Evolutionary conservation across 768 basidiomycete species (phyloP), one percentile per base, ranked within the genome.

Genomic region (Russula sp.): DNA sequence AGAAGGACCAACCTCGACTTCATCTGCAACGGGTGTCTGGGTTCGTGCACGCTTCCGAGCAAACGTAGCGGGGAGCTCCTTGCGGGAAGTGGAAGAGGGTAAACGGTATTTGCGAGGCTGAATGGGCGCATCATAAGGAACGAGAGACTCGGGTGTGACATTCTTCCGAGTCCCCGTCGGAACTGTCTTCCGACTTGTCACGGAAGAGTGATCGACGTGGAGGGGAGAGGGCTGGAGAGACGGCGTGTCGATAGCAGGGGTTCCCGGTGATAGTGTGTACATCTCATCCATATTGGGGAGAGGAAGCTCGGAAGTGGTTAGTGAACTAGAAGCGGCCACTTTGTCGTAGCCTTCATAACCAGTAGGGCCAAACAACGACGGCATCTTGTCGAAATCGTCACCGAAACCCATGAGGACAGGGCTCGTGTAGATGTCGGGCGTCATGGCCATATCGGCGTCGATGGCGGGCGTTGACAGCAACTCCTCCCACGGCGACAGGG

Each of bases 121-220:
- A 1, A 87, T 91, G 0, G 92, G 93, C 1, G 92, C 92, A 57
- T 88, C 84, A 68, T 86, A 71, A 22, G 86, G 80, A 27, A 94
- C 81, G 22, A 91, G 80, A 2, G 79, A 70, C 37, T 82, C 81
- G 3, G 89, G 86, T 4, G 82, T 82, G 47, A 86, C 75, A 71
- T 87, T 86, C 73, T 84, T 86, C 65, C 89, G 84, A 7, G 86
- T 89, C n/a, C 87, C 87, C 2, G 83, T 89, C 5, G 82, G 84
- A 0, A 50, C 61, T 11, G 65, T 66, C 67, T 72, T 75, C 27
- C 73, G 80, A 60, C 76, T 73, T 32, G 66, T 49, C 61, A 9
- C 22, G 6, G 62, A 35, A 55, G 45, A 22, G 0, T 31, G 35
- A 7, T 65, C 48, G 51, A 65, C 27, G n/a, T 73, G 68, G 2